phyloP scores from a whole-genome alignment of 768 basidiomycete species.

The Cystofilobasidium capitatum region DNA sequence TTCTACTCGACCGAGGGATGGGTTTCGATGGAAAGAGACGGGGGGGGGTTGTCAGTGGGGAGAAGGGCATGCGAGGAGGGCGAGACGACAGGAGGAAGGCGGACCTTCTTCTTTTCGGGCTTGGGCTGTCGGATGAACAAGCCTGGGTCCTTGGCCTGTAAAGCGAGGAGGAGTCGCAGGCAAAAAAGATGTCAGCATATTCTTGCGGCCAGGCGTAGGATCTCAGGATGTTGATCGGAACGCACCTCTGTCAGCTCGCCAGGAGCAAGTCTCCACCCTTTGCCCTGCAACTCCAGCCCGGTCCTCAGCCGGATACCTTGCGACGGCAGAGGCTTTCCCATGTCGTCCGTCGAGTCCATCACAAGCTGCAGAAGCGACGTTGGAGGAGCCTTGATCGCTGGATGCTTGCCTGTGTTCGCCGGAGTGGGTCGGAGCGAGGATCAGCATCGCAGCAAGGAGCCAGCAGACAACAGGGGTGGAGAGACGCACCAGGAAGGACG shows the following conservation, averaged over 20 bases:
- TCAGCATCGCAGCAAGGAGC: not conserved
- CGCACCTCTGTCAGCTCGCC: not conserved
- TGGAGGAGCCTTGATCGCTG: slow-evolving; percentile 8
- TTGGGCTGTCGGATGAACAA: not conserved
- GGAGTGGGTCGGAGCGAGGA: not conserved
- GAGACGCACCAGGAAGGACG: slow-evolving; percentile 11
- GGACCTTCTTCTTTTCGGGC: slow-evolving; percentile 2
- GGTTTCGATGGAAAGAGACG: too few species aligned
- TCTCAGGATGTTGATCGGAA: not conserved
- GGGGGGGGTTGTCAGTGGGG: too few species aligned
- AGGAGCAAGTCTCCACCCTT: not conserved
- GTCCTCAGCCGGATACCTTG: not conserved
- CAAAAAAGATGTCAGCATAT: not conserved
- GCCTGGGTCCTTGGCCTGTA: not conserved
- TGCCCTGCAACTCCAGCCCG: not conserved
- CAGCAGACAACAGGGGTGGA: not conserved
- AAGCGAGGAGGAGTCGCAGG: not conserved
- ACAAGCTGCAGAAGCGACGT: slow-evolving; percentile 10
- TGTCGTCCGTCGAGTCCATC: slow-evolving; percentile 18
- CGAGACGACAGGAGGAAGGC: too few species aligned
- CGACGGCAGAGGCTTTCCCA: not conserved
- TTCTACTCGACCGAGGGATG: too few species aligned
- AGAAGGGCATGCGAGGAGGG: too few species aligned
- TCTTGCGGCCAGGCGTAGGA: not conserved
- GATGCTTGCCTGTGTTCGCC: slow-evolving; percentile 8